Evolutionary conservation across 148 eudicot species (phyloP).

Genomic region (Pharnaceum exiguum): DNA sequence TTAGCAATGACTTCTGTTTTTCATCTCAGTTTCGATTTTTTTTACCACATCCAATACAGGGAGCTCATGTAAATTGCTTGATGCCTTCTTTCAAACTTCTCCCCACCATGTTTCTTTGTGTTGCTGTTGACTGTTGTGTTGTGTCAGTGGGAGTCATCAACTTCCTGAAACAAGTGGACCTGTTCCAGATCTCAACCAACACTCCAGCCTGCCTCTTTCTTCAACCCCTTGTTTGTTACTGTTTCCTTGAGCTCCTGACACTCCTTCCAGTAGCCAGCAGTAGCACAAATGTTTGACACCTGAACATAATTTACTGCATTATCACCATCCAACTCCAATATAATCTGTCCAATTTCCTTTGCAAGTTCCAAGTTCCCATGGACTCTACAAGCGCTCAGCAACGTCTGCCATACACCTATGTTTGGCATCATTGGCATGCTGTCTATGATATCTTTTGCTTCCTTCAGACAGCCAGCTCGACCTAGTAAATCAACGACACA

Average conservation of each 20-base stretch:
- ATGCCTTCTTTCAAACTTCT: constrained; percentile 64
- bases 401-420: constrained; percentile 75
- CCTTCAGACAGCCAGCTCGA: constrained; percentile 72
- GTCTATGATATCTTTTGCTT: constrained; percentile 61
- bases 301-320: constrained; percentile 65
- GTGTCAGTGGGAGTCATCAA: constrained; percentile 50
- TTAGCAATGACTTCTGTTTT: no score
- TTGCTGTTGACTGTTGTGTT: constrained; percentile 43
- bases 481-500: constrained; percentile 93
- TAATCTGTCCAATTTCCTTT: constrained; percentile 55
- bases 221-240: constrained; percentile 53
- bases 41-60: no score
- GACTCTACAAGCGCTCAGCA: constrained; percentile 74
- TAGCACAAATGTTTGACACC: constrained; percentile 66
- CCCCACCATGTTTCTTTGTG: no score
- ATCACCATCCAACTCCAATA: constrained; percentile 51
- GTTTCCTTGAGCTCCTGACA: constrained; percentile 49
- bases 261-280: constrained; percentile 76
- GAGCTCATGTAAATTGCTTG: no score
- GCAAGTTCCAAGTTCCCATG: constrained; percentile 72
- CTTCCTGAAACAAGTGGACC: constrained; percentile 68
- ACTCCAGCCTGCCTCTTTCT: constrained; percentile 78
- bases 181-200: constrained; percentile 77
- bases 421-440: constrained; percentile 66
- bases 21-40: no score